Evolutionary conservation across 2,329 filamentous ascomycete genomes (phyloP).

Genomic region (Pleoardoris graminearum): DNA sequence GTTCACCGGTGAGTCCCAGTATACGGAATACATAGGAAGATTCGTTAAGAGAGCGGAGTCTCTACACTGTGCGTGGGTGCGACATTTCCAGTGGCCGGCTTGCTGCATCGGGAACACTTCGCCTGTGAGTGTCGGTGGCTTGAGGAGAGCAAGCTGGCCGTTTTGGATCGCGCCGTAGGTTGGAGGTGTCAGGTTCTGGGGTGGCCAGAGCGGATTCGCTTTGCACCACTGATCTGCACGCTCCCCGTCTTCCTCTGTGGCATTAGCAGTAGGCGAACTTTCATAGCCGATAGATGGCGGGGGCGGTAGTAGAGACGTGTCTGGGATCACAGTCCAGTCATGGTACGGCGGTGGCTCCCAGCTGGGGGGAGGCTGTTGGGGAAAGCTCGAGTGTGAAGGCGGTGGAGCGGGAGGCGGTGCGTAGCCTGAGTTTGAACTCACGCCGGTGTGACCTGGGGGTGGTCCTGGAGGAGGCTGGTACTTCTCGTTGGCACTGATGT

Average conservation of each 20-base stretch:
- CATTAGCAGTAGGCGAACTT: constrained; percentile 69
- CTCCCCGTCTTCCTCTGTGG: constrained; percentile 64
- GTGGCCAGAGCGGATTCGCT: constrained; percentile 60
- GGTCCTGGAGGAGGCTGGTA: constrained; percentile 36
- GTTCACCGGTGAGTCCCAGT: constrained; percentile 61
- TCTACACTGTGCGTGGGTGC: constrained; percentile 47
- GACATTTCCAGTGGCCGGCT: constrained; percentile 49
- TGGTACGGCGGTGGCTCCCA: constrained; percentile 62
- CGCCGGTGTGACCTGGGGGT: constrained; percentile 25
- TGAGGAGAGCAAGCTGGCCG: constrained; percentile 54
- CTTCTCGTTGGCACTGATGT: constrained; percentile 22
- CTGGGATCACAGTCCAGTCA: constrained; percentile 74
- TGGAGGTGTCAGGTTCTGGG: constrained; percentile 55
- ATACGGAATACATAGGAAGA: constrained; percentile 68
- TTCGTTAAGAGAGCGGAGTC: constrained; percentile 70
- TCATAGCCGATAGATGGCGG: constrained; percentile 71
- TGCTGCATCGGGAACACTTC: constrained; percentile 52
- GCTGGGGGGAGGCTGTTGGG: constrained; percentile 40
- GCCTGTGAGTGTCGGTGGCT: constrained; percentile 35
- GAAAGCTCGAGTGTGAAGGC: constrained; percentile 23
- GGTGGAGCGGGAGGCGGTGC: constrained; percentile 29
- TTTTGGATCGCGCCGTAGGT: constrained; percentile 54
- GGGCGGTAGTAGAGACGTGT: constrained; percentile 72
- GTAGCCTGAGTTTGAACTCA: constrained; percentile 19
- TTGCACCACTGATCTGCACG: constrained; percentile 69